Percentiles rank a stretch among this genome's conserved stretches.
phyloP scores from a whole-genome alignment of 495 filamentous ascomycete species.

The Talaromyces liani region DNA sequence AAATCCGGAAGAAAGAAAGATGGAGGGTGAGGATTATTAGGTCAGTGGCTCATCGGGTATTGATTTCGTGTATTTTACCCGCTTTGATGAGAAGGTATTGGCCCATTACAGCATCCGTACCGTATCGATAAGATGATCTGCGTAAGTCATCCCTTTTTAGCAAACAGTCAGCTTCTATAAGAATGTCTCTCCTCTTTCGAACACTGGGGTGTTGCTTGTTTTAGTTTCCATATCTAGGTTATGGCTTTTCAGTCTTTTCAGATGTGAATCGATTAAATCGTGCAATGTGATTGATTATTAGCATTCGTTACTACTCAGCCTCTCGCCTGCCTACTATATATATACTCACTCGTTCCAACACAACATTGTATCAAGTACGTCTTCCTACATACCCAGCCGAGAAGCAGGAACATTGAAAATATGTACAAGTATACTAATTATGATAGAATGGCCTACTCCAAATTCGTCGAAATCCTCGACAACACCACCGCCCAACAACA shows the following conservation, averaged over 20 bases:
- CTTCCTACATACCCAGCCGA: too few species aligned
- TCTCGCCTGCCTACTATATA: not conserved
- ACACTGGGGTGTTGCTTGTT: not conserved
- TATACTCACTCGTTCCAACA: too few species aligned
- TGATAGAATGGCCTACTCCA: constrained; percentile 20
- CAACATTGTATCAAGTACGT: too few species aligned
- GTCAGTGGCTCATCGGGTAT: not conserved
- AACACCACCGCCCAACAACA: constrained; percentile 20
- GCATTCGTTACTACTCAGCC: not conserved
- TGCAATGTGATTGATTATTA: not conserved
- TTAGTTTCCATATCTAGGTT: not conserved
- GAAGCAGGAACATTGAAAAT: too few species aligned
- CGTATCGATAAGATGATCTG: not conserved
- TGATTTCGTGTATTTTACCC: not conserved
- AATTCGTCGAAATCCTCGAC: constrained; percentile 42
- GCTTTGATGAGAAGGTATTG: not conserved
- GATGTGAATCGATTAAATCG: not conserved
- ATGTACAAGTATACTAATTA: too few species aligned
- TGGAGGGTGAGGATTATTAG: not conserved
- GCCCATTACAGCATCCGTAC: not conserved
- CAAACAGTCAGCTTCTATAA: not conserved
- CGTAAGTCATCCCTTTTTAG: not conserved
- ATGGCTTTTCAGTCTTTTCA: not conserved
- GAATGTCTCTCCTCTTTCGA: not conserved
- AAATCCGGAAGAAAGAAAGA: not conserved